These are phyloP conservation scores for Alectoria sarmentosa DNA, from an alignment of 495 filamentous ascomycete species.

Conservation along the genomic window DNA sequence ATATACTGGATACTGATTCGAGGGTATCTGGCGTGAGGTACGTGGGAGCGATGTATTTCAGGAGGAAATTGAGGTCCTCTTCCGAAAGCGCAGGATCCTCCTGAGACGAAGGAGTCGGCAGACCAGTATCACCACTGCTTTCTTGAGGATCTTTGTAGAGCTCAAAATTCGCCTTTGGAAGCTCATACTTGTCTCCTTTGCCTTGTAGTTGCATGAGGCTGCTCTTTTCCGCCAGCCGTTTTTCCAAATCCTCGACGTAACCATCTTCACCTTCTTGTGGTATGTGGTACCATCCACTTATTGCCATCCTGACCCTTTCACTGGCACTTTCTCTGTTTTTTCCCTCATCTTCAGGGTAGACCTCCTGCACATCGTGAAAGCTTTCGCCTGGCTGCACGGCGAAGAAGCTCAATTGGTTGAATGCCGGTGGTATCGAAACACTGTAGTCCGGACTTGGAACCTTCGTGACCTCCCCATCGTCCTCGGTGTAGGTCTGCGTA, in stretches of 20 bases:
- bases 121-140: conserved; percentile 35
- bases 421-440: conserved; percentile 82
- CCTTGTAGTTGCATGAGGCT: conserved; percentile 86
- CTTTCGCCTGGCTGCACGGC: conserved; percentile 94
- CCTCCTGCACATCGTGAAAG: conserved; percentile 98
- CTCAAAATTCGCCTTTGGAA: conserved; percentile 57
- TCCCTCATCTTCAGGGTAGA: conserved; percentile 63
- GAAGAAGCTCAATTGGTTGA: conserved; percentile 97
- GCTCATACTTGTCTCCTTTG: conserved; percentile 80
- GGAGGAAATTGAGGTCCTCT: conserved; percentile 73
- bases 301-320: conserved; percentile 85
- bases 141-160: conserved; percentile 36
- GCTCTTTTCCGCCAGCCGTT: conserved; percentile 78
- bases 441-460: conserved; percentile 68
- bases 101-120: conserved; percentile 21
- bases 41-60: conserved; percentile 79
- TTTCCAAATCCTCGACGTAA: conserved; percentile 80
- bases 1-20: conserved; percentile 69
- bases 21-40: conserved; percentile 94
- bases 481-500: conserved; percentile 58
- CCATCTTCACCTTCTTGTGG: conserved; percentile 95
- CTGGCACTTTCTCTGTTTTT: conserved; percentile 42
- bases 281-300: conserved; percentile 99
- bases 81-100: conserved; percentile 56
- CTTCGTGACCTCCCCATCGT: conserved; percentile 57